phyloP scores from a whole-genome alignment of 148 eudicot genomes.

The Arbutus unedo region DNA sequence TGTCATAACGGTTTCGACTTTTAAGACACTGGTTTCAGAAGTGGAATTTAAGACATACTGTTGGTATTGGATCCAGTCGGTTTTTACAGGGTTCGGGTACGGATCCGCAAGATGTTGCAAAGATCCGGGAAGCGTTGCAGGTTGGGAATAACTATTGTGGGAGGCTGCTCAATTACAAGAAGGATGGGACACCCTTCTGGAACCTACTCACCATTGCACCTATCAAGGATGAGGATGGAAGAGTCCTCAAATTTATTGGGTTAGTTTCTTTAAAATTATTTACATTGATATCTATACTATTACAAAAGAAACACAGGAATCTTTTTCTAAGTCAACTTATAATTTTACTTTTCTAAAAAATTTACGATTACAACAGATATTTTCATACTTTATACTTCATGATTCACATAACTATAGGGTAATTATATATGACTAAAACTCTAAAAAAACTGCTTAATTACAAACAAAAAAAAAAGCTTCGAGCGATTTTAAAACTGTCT shows the following conservation, averaged over 20 bases:
- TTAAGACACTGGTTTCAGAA: too few relatives aligned
- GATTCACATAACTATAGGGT: too few relatives aligned
- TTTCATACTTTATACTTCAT: too few relatives aligned
- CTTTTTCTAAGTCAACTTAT: too few relatives aligned
- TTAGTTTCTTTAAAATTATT: conserved; percentile 19
- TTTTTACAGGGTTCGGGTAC: conserved; percentile 88
- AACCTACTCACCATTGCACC: conserved; percentile 91
- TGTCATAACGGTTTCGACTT: too few relatives aligned
- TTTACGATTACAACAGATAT: too few relatives aligned
- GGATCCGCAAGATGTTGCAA: conserved; percentile 79
- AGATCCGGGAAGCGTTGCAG: conserved; percentile 69
- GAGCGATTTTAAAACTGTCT: too few relatives aligned
- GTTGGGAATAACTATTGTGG: conserved; percentile 79
- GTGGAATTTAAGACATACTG: background rate
- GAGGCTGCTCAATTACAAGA: conserved; percentile 89
- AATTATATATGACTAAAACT: too few relatives aligned
- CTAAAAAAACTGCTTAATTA: too few relatives aligned
- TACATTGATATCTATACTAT: background rate
- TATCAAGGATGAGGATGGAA: conserved; percentile 85
- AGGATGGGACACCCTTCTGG: conserved; percentile 95
- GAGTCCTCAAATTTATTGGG: conserved; percentile 87
- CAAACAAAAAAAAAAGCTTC: too few relatives aligned
- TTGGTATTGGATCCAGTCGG: conserved; percentile 46
- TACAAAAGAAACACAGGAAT: too few relatives aligned
- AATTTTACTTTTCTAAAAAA: too few relatives aligned